A percentile compares a stretch with the other conserved stretches of the same genome.
Conservation (phyloP, 2,329 filamentous ascomycete genomes). For the Escovopsis weberi region DNA sequence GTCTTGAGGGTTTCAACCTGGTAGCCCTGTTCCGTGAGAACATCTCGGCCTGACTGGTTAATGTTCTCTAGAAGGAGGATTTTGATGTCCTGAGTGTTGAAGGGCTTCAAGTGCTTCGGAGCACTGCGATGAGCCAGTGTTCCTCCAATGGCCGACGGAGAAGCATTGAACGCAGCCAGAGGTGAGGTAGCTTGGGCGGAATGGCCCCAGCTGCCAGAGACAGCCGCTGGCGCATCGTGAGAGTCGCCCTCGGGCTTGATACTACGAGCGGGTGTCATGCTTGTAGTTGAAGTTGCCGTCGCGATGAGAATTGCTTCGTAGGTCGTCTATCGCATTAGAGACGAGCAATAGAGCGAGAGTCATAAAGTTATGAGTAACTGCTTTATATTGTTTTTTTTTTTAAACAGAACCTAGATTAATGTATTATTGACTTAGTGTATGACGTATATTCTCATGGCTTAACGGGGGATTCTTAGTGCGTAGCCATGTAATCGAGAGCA, state of each 20-base stretch:
- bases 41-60: conserved; percentile 76
- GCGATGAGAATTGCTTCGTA: too few species aligned
- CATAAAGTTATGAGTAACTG: too few species aligned
- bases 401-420: too few species aligned
- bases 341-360: too few species aligned
- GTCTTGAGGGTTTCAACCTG: conserved; percentile 87
- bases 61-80: conserved; percentile 93
- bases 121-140: conserved; percentile 23
- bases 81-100: conserved; percentile 91
- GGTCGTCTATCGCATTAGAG: too few species aligned
- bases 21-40: conserved; percentile 75
- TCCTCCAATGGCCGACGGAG: conserved; percentile 46
- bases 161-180: conserved; percentile 58
- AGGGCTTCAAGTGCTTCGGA: conserved; percentile 78
- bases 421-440: too few species aligned
- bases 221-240: conserved; percentile 23
- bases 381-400: too few species aligned
- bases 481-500: too few species aligned
- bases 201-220: conserved; percentile 43
- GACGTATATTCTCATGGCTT: too few species aligned
- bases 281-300: neutral
- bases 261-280: conserved; percentile 31
- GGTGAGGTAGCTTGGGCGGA: conserved; percentile 57
- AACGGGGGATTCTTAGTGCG: too few species aligned
- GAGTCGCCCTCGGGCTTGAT: conserved; percentile 26